A percentile compares a stretch with the other conserved stretches of the same genome.
Conservation (phyloP, 225 moss, liverwort and hornwort species). For the Ulota crispa region DNA sequence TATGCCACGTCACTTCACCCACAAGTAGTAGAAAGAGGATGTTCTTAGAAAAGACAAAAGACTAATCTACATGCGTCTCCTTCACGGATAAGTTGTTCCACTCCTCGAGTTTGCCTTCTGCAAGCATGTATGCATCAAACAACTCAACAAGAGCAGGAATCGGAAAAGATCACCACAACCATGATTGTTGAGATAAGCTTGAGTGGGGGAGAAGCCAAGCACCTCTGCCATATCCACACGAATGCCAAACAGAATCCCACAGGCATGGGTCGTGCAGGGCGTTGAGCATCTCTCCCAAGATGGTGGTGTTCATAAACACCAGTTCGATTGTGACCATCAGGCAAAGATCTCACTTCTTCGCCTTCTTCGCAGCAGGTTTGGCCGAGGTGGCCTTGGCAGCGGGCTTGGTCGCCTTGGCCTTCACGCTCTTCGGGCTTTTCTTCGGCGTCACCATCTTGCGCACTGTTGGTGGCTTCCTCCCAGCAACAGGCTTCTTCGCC, state of each 20-base stretch:
- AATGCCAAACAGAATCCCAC: neutral
- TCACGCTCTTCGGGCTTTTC: constrained; percentile 58
- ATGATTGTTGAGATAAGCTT: too few relatives aligned
- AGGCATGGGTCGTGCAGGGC: neutral
- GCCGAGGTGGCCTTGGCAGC: constrained; percentile 53
- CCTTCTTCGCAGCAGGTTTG: constrained; percentile 59
- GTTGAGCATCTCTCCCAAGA: neutral
- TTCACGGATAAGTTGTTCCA: neutral
- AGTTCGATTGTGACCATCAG: neutral
- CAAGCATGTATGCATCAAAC: neutral
- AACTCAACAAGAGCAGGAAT: neutral
- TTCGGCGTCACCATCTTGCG: constrained; percentile 69
- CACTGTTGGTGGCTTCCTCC: constrained; percentile 54
- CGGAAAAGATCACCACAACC: too few relatives aligned
- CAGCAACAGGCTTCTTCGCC: constrained; percentile 40
- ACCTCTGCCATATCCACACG: neutral
- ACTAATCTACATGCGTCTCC: neutral
- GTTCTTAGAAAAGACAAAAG: neutral
- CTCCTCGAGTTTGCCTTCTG: neutral
- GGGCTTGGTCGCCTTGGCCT: constrained; percentile 55
- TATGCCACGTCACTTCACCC: neutral
- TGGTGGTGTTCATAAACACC: constrained; percentile 40
- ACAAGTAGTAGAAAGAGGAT: neutral
- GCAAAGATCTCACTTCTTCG: constrained; percentile 63
- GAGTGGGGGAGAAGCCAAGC: neutral